These are phyloP conservation scores for Cyclotella cryptica DNA, from an alignment of 108 stramenopile genomes.

Conservation along the genomic window DNA sequence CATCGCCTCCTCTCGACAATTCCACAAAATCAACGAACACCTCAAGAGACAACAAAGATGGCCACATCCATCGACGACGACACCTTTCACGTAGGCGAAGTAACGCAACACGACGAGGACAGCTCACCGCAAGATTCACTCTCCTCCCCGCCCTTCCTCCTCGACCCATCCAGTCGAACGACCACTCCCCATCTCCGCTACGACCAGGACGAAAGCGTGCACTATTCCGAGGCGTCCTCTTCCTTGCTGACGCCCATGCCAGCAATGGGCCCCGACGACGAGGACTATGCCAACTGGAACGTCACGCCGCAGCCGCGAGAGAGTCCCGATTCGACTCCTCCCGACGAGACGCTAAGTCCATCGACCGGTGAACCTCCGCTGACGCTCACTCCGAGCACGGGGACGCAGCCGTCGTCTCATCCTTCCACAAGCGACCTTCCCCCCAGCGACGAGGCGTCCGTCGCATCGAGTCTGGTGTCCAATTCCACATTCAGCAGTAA, in stretches of 20 bases:
- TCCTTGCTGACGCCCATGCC: conserved; percentile 2
- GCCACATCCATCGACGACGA: not conserved
- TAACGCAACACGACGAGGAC: not conserved
- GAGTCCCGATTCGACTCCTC: not conserved
- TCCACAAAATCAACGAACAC: no score
- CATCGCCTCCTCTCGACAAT: no score
- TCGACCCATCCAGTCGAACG: not conserved
- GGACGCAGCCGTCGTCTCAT: no score
- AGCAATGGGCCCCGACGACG: not conserved
- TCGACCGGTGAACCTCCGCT: not conserved
- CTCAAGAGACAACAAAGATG: no score
- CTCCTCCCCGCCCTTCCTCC: no score
- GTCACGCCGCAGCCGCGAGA: not conserved
- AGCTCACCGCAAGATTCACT: not conserved
- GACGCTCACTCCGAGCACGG: no score
- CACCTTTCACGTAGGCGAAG: not conserved
- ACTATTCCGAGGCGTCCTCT: conserved; percentile 3
- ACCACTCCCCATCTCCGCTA: not conserved
- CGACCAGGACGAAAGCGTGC: not conserved
- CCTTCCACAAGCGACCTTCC: not conserved
- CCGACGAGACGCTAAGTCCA: not conserved
- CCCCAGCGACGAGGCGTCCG: not conserved
- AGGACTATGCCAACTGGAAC: not conserved
- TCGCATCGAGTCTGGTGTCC: not conserved
- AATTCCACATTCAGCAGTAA: not conserved